Evolutionary conservation across 768 basidiomycete species (phyloP).

Genomic region (Pleurotus giganteus): DNA sequence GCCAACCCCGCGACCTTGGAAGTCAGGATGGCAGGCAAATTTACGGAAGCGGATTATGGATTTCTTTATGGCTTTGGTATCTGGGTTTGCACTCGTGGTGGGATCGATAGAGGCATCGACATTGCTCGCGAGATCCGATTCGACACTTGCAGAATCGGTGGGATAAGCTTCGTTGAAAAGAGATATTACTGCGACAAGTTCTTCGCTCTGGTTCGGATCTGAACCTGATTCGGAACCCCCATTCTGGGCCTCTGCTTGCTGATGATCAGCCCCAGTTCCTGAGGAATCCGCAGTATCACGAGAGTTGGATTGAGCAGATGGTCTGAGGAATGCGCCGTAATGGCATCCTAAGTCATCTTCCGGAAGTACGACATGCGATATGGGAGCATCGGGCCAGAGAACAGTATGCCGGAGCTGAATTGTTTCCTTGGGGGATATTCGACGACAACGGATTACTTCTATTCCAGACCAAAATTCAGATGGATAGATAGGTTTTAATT

Average conservation of each 20-base stretch:
- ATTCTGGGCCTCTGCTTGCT: no score
- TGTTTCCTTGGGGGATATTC: conserved; percentile 41
- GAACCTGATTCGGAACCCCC: no score
- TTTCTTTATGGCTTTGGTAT: no score
- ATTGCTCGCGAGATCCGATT: conserved; percentile 6
- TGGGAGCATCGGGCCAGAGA: conserved; percentile 52
- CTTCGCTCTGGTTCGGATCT: no score
- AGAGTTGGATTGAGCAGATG: no score
- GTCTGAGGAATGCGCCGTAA: conserved; percentile 57
- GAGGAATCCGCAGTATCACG: no score
- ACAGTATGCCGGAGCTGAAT: conserved; percentile 53
- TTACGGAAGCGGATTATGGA: conserved; percentile 50
- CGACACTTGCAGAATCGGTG: conserved; percentile 23
- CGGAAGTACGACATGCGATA: conserved; percentile 47
- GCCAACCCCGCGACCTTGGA: conserved; percentile 54
- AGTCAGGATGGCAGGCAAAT: conserved; percentile 53
- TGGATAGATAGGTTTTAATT: no score
- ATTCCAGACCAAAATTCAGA: no score
- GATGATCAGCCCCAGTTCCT: no score
- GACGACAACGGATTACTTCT: conserved; percentile 7
- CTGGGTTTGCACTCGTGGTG: no score
- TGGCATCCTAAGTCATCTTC: conserved; percentile 52
- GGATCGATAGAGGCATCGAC: conserved; percentile 14
- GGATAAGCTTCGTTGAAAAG: conserved; percentile 46
- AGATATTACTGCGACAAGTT: conserved; percentile 54